Conservation (phyloP, 208 protist species). For the Crithidia expoeki region DNA sequence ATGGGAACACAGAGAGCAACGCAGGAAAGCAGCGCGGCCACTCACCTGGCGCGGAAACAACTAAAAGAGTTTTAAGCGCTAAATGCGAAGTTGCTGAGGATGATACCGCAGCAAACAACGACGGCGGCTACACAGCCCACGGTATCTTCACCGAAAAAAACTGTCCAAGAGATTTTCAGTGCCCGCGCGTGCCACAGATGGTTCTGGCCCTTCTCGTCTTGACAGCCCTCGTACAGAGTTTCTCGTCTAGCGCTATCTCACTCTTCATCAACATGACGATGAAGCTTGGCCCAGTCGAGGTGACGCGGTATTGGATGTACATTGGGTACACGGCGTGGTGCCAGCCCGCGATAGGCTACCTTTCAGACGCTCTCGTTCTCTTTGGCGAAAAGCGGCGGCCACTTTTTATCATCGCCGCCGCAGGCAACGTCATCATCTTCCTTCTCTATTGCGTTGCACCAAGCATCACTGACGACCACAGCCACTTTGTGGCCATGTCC, state of each 20-base stretch:
- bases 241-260: slow-evolving; percentile 35
- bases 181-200: slow-evolving; percentile 26
- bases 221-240: slow-evolving; percentile 35
- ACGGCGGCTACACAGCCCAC: neutral
- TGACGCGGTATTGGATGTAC: slow-evolving; percentile 49
- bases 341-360: slow-evolving; percentile 40
- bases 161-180: neutral
- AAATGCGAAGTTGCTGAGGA: too few species aligned
- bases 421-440: slow-evolving; percentile 39
- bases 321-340: slow-evolving; percentile 37
- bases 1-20: too few species aligned
- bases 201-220: slow-evolving; percentile 43
- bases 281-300: slow-evolving; percentile 34
- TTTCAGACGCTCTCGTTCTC: slow-evolving; percentile 42
- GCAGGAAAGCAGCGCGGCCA: too few species aligned
- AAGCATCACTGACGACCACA: slow-evolving; percentile 11
- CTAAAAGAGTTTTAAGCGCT: too few species aligned
- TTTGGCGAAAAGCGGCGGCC: slow-evolving; percentile 49
- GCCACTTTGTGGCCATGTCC: slow-evolving; percentile 33
- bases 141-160: neutral
- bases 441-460: slow-evolving; percentile 22
- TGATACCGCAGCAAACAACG: too few species aligned
- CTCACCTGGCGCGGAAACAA: too few species aligned
- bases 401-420: slow-evolving; percentile 35
- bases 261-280: slow-evolving; percentile 45